A percentile compares a stretch with the other conserved stretches of the same genome.
Evolutionary conservation across 2,329 filamentous ascomycete species (phyloP).

Genomic region (Botrytis hyacinthi): DNA sequence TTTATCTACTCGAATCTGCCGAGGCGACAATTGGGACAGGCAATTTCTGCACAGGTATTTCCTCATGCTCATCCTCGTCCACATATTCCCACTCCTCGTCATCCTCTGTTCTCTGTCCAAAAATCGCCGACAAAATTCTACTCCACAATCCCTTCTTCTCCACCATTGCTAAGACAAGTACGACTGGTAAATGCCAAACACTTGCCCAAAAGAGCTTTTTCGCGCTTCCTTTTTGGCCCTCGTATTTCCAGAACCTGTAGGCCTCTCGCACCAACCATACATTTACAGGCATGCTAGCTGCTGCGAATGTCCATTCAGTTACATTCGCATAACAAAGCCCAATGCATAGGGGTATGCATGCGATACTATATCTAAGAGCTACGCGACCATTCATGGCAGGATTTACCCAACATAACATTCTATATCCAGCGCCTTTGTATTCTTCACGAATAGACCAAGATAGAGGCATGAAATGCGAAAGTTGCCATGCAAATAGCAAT

Average conservation of each 20-base stretch:
- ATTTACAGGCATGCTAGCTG: slow-evolving; percentile 79
- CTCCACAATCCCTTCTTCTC: slow-evolving; percentile 94
- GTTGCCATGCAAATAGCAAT: slow-evolving; percentile 92
- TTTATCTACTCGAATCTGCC: background rate
- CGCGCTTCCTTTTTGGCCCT: slow-evolving; percentile 77
- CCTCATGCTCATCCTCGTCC: slow-evolving; percentile 39
- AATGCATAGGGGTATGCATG: slow-evolving; percentile 83
- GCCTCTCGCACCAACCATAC: slow-evolving; percentile 81
- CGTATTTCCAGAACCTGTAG: slow-evolving; percentile 73
- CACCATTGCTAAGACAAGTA: slow-evolving; percentile 84
- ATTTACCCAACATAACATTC: slow-evolving; percentile 83
- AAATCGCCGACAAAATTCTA: slow-evolving; percentile 69
- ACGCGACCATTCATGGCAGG: slow-evolving; percentile 82
- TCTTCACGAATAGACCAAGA: slow-evolving; percentile 87
- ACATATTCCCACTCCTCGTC: slow-evolving; percentile 52
- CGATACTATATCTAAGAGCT: slow-evolving; percentile 78
- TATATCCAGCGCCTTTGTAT: slow-evolving; percentile 69
- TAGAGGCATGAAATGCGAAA: slow-evolving; percentile 95
- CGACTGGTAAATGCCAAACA: slow-evolving; percentile 89
- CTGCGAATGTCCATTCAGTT: slow-evolving; percentile 81
- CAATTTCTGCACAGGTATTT: background rate
- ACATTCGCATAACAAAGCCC: slow-evolving; percentile 76
- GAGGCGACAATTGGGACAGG: background rate
- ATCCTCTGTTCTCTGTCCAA: slow-evolving; percentile 56
- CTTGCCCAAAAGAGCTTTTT: slow-evolving; percentile 93